A percentile compares a stretch with the other conserved stretches of the same genome.
Evolutionary conservation across 177 flowering plant species (phyloP).

Genomic region (Telopea speciosissima): DNA sequence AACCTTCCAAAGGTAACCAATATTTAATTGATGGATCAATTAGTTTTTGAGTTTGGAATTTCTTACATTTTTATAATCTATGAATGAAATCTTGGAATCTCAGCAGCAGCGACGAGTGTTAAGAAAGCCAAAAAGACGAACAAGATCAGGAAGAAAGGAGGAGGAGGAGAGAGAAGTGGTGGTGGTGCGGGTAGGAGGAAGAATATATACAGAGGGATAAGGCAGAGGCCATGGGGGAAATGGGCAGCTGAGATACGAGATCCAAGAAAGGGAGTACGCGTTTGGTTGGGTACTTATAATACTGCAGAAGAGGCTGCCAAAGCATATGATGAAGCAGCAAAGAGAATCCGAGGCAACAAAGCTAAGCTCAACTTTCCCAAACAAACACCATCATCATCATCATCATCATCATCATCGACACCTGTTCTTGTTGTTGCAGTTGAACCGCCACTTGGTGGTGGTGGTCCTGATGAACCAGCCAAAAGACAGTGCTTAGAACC

Average conservation of each 20-base stretch:
- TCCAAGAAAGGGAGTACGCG: conserved; percentile 69
- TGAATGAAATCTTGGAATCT: background rate
- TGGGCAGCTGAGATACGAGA: conserved; percentile 89
- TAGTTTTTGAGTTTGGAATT: too few species aligned
- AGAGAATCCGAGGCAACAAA: conserved; percentile 60
- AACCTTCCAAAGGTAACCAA: conserved; percentile 11
- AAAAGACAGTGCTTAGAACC: background rate
- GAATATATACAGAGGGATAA: conserved; percentile 66
- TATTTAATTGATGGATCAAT: too few species aligned
- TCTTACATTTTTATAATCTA: too few species aligned
- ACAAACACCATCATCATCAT: background rate
- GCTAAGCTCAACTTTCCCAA: conserved; percentile 74
- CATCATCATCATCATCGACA: too few species aligned
- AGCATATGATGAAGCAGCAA: conserved; percentile 71
- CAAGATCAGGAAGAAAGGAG: background rate
- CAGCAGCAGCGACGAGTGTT: conserved; percentile 11
- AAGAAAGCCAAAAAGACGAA: conserved; percentile 5
- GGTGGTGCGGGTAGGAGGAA: too few species aligned
- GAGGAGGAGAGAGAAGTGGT: conserved; percentile 11
- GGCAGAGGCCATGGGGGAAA: conserved; percentile 88
- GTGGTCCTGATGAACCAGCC: background rate
- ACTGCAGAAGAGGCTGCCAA: conserved; percentile 77
- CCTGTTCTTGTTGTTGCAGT: too few species aligned
- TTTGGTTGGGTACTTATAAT: conserved; percentile 75
- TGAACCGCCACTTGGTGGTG: too few species aligned